Evolutionary conservation across 768 basidiomycete genomes (phyloP), one percentile per base, ranked within the genome.

Genomic region (Hortiboletus campestris): DNA sequence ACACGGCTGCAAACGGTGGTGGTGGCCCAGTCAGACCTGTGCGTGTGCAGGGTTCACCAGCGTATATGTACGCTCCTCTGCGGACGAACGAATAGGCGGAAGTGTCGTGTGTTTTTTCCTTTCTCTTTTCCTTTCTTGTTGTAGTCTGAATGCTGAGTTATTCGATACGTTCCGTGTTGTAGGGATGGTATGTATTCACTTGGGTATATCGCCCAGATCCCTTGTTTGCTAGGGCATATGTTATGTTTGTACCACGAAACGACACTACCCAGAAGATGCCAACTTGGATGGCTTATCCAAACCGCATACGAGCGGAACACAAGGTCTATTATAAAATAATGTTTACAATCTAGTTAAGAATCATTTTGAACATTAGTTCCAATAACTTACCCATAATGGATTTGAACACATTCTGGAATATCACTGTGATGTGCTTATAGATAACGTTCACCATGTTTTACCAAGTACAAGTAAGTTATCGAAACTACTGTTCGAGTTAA

Each of bases 1-100:
- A 71, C 39, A 70, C 69, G 44, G 44, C 54, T 31, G 61, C 57
- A 2, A 70, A 70, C 17, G 64, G 51, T 1, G 65, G 60, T 43
- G 63, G 57, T 6, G 38, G 67, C 22, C 56, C 64, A 3, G 51
- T 58, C 12, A 58, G 68, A 16, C 57, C 51, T 29, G 53, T 54
- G 43, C 63, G 71, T 45, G 39, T 59, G 14, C 56, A 46, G 2
- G 55, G 54, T 1, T 72, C 65, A 2, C 63, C 71, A 11, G 53
- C 42, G 31, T 62, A 61, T 46, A 52, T 51, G 16, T 68, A 70
- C 46, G 19, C 46, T 35, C 56, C 51, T 8, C 34, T 60, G 48
- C 51, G 49, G 50, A 41, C 55, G 45, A 49, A 57, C 42, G 63
- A 67, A 41, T 63, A 38, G 49, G 43, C 20, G 14, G 17, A 25